A percentile compares a stretch with the other conserved stretches of the same genome.
These are phyloP conservation scores for Beauveria bassiana DNA, from an alignment of 2,329 filamentous ascomycete genomes.

Conservation along the genomic window DNA sequence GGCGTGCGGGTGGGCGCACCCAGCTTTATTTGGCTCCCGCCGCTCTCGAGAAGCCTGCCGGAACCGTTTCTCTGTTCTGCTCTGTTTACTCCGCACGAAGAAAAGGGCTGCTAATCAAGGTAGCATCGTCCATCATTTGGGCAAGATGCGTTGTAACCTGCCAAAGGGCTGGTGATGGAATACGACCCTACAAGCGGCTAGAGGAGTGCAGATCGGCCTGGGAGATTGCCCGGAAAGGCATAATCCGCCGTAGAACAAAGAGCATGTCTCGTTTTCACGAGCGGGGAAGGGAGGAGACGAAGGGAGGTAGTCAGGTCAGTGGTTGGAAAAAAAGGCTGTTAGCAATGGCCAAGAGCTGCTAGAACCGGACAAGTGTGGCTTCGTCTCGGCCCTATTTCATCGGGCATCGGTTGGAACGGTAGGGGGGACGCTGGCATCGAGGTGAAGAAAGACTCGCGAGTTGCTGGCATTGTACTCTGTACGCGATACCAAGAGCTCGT, in stretches of 20 bases:
- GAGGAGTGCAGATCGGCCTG: background rate
- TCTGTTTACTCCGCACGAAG: background rate
- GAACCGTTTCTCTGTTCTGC: background rate
- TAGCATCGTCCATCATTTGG: background rate
- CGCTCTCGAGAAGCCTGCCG: background rate
- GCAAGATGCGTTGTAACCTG: background rate
- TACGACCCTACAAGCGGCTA: background rate
- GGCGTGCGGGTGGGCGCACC: background rate
- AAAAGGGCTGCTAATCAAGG: background rate
- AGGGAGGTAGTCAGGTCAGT: background rate
- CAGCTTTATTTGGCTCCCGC: background rate
- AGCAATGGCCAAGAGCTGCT: background rate
- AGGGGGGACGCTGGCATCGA: background rate
- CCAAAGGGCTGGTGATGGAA: background rate
- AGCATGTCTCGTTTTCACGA: background rate
- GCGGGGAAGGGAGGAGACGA: background rate
- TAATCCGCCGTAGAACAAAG: background rate
- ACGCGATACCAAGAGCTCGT: background rate
- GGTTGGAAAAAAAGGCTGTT: background rate
- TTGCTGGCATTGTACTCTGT: background rate
- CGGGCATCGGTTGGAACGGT: background rate
- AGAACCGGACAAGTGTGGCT: background rate
- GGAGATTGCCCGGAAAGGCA: background rate
- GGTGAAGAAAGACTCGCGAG: background rate
- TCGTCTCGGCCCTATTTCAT: conserved; percentile 6